Percentiles rank a stretch among this genome's conserved stretches.
Conservation (phyloP, 441 rosid genomes). For the Pelargonium myrrhifolium region DNA sequence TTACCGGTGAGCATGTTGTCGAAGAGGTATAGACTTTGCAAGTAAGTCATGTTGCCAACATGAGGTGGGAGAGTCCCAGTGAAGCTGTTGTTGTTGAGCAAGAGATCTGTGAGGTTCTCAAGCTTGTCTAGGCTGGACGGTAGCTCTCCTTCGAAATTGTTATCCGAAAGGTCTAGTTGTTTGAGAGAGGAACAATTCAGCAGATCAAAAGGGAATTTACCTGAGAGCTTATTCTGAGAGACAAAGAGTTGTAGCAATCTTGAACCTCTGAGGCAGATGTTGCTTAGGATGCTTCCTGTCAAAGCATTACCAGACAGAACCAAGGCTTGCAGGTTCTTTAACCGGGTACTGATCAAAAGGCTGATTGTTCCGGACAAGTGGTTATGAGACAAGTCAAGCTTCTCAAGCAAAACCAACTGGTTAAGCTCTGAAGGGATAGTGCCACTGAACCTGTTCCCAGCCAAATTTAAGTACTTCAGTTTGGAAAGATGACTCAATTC, state of each 20-base stretch:
- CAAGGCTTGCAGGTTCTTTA: conserved; percentile 42
- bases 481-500: conserved; percentile 48
- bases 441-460: conserved; percentile 50
- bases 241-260: conserved; percentile 46
- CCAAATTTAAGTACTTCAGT: conserved; percentile 53
- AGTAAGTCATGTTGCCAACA: conserved; percentile 57
- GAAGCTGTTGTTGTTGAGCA: conserved; percentile 63
- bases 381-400: conserved; percentile 61
- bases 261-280: conserved; percentile 47
- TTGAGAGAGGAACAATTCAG: conserved; percentile 50
- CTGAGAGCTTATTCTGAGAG: conserved; percentile 49
- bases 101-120: conserved; percentile 45
- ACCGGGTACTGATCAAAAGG: conserved; percentile 27
- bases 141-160: conserved; percentile 44
- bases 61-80: conserved; percentile 53
- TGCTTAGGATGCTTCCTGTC: conserved; percentile 47
- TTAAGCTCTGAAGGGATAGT: conserved; percentile 51
- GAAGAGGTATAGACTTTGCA: conserved; percentile 48
- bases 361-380: conserved; percentile 52
- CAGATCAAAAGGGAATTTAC: conserved; percentile 56
- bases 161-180: conserved; percentile 57
- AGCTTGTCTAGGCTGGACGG: conserved; percentile 51
- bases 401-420: conserved; percentile 42
- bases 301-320: conserved; percentile 47
- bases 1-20: conserved; percentile 58